Percentiles rank a stretch among this genome's conserved stretches.
phyloP scores from a whole-genome alignment of 306 rosid genomes.

The Lathyrus tuberosus region DNA sequence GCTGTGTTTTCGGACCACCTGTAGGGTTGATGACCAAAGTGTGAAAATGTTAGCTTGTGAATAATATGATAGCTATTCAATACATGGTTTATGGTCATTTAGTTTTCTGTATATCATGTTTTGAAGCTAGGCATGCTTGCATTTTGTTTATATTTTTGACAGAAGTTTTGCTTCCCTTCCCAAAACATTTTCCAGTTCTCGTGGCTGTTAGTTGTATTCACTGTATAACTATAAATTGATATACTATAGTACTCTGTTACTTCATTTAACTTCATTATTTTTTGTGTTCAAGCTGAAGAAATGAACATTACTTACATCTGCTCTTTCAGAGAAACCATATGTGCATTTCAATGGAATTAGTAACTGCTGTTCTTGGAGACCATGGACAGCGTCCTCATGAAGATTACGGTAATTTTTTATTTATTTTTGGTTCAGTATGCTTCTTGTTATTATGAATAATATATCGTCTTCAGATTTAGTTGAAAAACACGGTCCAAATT shows the following conservation, averaged over 20 bases:
- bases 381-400: constrained; percentile 97
- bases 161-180: constrained; percentile 2
- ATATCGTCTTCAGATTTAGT: constrained; percentile 27
- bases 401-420: constrained; percentile 68
- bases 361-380: constrained; percentile 98
- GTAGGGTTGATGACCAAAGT: constrained; percentile 14
- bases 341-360: constrained; percentile 95
- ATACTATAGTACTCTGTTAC: constrained; percentile 9
- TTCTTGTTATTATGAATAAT: constrained; percentile 29
- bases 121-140: constrained; percentile 3
- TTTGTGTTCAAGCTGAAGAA: constrained; percentile 24
- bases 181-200: constrained; percentile 13
- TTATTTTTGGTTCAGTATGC: constrained; percentile 6
- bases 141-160: constrained; percentile 20
- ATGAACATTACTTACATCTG: constrained; percentile 28
- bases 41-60: constrained; percentile 13
- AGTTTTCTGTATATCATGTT: constrained; percentile 27
- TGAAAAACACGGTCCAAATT: background rate
- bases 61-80: constrained; percentile 7
- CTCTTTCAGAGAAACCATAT: constrained; percentile 71
- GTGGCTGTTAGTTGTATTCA: constrained; percentile 23
- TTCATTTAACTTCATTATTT: too few species aligned
- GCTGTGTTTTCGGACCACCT: constrained; percentile 6
- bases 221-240: constrained; percentile 19
- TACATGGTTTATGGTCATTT: background rate